Conservation (phyloP, 768 basidiomycete genomes). For the Phlegmacium glaucopus region DNA sequence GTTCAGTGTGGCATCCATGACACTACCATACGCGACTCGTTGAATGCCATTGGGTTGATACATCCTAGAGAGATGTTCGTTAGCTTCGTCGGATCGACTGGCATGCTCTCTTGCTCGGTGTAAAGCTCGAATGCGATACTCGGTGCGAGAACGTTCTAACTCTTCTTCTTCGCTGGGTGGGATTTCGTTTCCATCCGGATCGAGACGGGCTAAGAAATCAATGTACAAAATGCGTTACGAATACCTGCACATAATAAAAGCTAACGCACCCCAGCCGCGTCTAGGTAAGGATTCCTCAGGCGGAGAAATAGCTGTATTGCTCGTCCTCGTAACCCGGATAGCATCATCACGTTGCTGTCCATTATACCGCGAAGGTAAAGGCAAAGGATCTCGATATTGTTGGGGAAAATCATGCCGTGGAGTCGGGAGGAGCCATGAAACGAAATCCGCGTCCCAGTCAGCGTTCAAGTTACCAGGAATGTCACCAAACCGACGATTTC, state of each 20-base stretch:
- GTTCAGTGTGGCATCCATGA: slow-evolving; percentile 21
- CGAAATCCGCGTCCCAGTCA: slow-evolving; percentile 37
- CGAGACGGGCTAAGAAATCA: slow-evolving; percentile 38
- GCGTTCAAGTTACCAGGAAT: slow-evolving; percentile 36
- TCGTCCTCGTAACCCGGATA: slow-evolving; percentile 14
- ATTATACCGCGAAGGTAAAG: slow-evolving; percentile 4
- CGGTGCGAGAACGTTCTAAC: slow-evolving; percentile 50
- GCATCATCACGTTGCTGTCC: slow-evolving; percentile 9
- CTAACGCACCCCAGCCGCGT: slow-evolving; percentile 44
- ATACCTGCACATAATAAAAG: slow-evolving; percentile 2
- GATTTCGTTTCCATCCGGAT: slow-evolving; percentile 62
- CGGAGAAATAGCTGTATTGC: slow-evolving; percentile 11
- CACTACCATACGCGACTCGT: slow-evolving; percentile 16
- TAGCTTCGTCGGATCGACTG: slow-evolving; percentile 3
- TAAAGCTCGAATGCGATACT: slow-evolving; percentile 38
- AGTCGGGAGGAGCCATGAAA: slow-evolving; percentile 27
- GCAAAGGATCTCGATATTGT: slow-evolving; percentile 3
- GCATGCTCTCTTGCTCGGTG: slow-evolving; percentile 12
- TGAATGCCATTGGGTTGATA: slow-evolving; percentile 4
- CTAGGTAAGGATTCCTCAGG: slow-evolving; percentile 22
- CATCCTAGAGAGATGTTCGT: slow-evolving; percentile 5
- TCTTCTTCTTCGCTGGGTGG: slow-evolving; percentile 60
- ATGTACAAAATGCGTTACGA: not conserved
- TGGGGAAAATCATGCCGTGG: slow-evolving; percentile 5
- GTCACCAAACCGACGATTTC: slow-evolving; percentile 29